phyloP scores from a whole-genome alignment of 345 rosid species.

The Lumnitzera littorea region DNA sequence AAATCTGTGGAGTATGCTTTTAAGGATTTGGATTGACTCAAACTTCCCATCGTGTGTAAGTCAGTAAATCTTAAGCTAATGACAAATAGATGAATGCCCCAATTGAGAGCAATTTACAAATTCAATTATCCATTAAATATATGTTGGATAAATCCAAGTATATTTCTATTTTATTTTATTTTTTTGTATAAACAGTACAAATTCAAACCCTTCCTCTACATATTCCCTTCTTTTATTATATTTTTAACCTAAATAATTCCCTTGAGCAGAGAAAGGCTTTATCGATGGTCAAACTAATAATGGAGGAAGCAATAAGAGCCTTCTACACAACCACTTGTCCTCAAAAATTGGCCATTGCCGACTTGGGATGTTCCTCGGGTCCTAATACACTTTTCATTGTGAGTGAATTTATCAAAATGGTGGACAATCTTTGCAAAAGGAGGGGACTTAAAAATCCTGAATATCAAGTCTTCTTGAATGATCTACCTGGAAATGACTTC shows the following conservation, averaged over 20 bases:
- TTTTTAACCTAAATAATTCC: background rate
- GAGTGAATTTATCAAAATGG: constrained; percentile 20
- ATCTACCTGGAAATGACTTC: constrained; percentile 47
- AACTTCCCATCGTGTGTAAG: no score
- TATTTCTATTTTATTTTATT: no score
- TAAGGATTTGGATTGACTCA: no score
- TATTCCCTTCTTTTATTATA: no score
- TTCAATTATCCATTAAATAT: no score
- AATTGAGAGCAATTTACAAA: no score
- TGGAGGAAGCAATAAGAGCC: constrained; percentile 28
- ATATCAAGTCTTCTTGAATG: constrained; percentile 40
- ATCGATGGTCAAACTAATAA: constrained; percentile 29
- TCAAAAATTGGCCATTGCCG: constrained; percentile 47
- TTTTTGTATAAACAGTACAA: no score
- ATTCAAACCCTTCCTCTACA: no score
- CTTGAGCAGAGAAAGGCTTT: constrained; percentile 26
- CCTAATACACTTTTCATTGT: constrained; percentile 45
- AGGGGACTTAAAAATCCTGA: constrained; percentile 20
- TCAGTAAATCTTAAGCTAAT: no score
- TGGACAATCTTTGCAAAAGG: constrained; percentile 14
- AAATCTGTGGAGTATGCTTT: no score
- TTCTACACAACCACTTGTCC: constrained; percentile 24
- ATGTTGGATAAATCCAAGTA: no score
- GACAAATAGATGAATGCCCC: no score
- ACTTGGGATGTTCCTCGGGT: constrained; percentile 83